Conservation (phyloP, 2,329 filamentous ascomycete species). For the Verticillium tricorpus region DNA sequence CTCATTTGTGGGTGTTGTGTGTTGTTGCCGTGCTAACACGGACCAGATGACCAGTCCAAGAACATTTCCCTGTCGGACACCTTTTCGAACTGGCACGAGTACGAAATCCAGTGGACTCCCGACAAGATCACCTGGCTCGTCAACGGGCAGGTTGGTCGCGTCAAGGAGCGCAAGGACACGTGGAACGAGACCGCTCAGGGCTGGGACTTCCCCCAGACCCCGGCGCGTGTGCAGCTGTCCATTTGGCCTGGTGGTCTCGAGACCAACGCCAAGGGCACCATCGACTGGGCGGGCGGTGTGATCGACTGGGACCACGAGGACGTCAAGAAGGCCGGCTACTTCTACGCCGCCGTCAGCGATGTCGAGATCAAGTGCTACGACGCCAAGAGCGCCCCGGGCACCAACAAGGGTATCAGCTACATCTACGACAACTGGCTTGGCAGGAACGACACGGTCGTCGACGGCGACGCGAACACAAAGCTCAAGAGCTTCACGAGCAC, state of each 20-base stretch:
- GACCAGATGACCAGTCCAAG: constrained; percentile 65
- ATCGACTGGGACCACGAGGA: constrained; percentile 83
- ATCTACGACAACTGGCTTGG: constrained; percentile 61
- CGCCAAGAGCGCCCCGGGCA: constrained; percentile 54
- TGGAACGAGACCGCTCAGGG: constrained; percentile 80
- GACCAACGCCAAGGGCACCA: constrained; percentile 76
- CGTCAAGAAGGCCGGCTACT: constrained; percentile 82
- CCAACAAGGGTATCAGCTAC: constrained; percentile 68
- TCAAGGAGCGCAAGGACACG: constrained; percentile 70
- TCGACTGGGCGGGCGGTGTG: constrained; percentile 84
- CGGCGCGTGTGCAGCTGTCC: constrained; percentile 84
- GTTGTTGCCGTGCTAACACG: constrained; percentile 14
- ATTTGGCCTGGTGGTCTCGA: constrained; percentile 89
- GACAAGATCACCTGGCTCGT: constrained; percentile 83
- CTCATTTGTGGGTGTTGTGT: constrained; percentile 9
- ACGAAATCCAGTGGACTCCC: constrained; percentile 89
- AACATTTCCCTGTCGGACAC: constrained; percentile 70
- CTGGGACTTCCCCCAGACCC: constrained; percentile 88
- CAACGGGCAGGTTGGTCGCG: constrained; percentile 74
- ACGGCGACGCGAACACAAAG: constrained; percentile 69
- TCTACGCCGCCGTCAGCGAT: constrained; percentile 74
- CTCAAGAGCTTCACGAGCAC: constrained; percentile 78
- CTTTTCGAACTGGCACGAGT: constrained; percentile 76
- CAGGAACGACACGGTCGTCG: constrained; percentile 72
- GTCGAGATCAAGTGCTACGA: constrained; percentile 80